Evolutionary conservation across 2,329 filamentous ascomycete genomes (phyloP), one percentile per base, ranked within the genome.

Genomic region (Metarhizium brunneum): DNA sequence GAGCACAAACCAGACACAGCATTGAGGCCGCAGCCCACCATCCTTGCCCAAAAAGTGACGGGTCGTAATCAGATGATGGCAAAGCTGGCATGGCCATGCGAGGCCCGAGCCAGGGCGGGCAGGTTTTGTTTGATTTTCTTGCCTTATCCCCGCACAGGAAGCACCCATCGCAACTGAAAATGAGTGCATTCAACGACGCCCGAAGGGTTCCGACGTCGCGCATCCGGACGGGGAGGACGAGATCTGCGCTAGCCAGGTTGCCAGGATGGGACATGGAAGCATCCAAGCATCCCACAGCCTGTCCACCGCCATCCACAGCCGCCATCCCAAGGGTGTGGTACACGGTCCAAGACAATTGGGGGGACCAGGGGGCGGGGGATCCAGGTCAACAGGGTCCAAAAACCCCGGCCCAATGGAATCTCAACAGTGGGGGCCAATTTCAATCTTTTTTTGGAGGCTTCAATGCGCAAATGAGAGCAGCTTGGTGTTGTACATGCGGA

Each of bases 121-220:
- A 13, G 13, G n/a, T 10, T 25, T 48, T 32, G 43, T 49, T 50
- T 50, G 54, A 49, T 53, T 52, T 52, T 52, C 50, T 32, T 20
- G 14, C 36, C 42, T 29, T 18, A 50, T 25, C 30, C 16, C n/a
- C 25, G 29, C 25, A 50, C 10, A 14, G 10, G 20, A 50, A 38
- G 16, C 29, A 18, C 43, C n/a, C 7, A 25, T 47, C 43, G 48
- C 29, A 25, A 36, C 29, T 20, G n/a, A 50, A n/a, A 32, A 35
- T 36, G 8, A 10, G 16, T 35, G 13, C n/a, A n/a, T 47, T 47
- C 25, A 18, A 47, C 7, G 13, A 29, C 7, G 43, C n/a, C 13
- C 43, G 20, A 47, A 47, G 43, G 7, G 43, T 29, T 47, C 43
- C 43, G 20, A 47, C 20, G 43, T 47, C 43, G 20, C 43, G 5